A percentile compares a stretch with the other conserved stretches of the same genome.
phyloP scores from a whole-genome alignment of 2,329 filamentous ascomycete genomes.

The Verticillium albo-atrum region DNA sequence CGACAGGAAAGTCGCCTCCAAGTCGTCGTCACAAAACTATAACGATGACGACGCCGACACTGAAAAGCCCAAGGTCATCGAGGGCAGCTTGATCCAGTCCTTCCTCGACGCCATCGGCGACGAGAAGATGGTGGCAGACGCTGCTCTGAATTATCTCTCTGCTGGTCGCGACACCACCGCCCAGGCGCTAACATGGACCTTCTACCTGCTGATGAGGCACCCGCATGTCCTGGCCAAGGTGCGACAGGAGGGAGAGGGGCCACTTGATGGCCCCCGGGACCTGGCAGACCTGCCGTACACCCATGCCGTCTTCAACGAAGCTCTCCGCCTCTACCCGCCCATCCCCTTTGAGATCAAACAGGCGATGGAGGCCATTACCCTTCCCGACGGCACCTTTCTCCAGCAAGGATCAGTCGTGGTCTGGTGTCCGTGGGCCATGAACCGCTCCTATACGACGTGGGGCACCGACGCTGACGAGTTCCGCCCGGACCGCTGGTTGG shows the following conservation, averaged over 20 bases:
- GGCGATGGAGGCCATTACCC: conserved; percentile 41
- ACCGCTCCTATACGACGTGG: conserved; percentile 52
- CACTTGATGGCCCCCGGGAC: neutral
- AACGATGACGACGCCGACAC: conserved; percentile 3
- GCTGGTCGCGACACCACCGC: conserved; percentile 62
- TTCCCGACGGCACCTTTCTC: conserved; percentile 58
- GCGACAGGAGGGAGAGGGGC: conserved; percentile 33
- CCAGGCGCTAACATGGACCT: conserved; percentile 60
- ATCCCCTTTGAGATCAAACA: conserved; percentile 65
- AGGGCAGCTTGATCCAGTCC: conserved; percentile 56
- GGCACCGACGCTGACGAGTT: conserved; percentile 52
- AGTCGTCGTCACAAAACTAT: neutral
- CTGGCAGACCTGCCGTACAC: conserved; percentile 48
- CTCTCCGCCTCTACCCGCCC: conserved; percentile 57
- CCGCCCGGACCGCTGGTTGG: conserved; percentile 53
- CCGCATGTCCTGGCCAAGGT: conserved; percentile 34
- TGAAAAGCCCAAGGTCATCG: conserved; percentile 27
- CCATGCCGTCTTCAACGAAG: conserved; percentile 59
- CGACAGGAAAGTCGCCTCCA: conserved; percentile 22
- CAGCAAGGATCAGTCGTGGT: conserved; percentile 50
- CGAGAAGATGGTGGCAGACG: conserved; percentile 54
- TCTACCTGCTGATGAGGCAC: conserved; percentile 55
- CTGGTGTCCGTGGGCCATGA: conserved; percentile 63
- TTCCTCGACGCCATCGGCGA: conserved; percentile 53
- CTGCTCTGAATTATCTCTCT: conserved; percentile 62